A percentile compares a stretch with the other conserved stretches of the same genome.
phyloP scores from a whole-genome alignment of 2,329 filamentous ascomycete species.

The Cytospora chrysosperma region DNA sequence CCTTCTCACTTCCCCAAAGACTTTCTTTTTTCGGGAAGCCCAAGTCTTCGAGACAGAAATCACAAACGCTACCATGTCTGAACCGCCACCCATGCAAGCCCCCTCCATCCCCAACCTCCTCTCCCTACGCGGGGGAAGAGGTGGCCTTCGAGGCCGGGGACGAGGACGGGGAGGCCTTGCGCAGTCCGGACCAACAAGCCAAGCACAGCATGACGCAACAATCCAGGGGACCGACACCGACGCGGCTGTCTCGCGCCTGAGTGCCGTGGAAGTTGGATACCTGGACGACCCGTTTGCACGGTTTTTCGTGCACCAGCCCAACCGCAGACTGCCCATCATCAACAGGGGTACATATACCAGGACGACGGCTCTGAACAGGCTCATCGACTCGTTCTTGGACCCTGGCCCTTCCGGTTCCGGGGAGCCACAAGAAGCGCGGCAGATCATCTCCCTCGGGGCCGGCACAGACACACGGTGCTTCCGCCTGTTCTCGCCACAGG shows the following conservation, averaged over 20 bases:
- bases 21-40: not conserved
- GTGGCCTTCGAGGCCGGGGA: constrained; percentile 32
- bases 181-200: constrained; percentile 28
- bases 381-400: constrained; percentile 71
- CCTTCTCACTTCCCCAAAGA: not conserved
- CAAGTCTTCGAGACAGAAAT: not conserved
- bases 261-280: constrained; percentile 83
- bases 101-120: constrained; percentile 77
- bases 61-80: constrained; percentile 13
- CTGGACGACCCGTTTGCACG: constrained; percentile 77
- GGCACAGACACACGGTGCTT: constrained; percentile 92
- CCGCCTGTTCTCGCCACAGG: constrained; percentile 58
- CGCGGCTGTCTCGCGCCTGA: constrained; percentile 83
- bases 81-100: constrained; percentile 57
- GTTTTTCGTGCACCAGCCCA: constrained; percentile 61
- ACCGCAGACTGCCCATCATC: constrained; percentile 81
- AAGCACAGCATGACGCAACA: constrained; percentile 61
- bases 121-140: constrained; percentile 52
- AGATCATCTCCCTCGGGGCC: constrained; percentile 90
- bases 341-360: constrained; percentile 96
- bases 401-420: constrained; percentile 17
- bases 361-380: constrained; percentile 75
- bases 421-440: constrained; percentile 42
- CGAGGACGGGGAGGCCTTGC: constrained; percentile 27
- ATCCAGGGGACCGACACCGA: constrained; percentile 91